Evolutionary conservation across 2,329 filamentous ascomycete species (phyloP), one percentile per base, ranked within the genome.

Genomic region (Diaporthe citrichinensis): DNA sequence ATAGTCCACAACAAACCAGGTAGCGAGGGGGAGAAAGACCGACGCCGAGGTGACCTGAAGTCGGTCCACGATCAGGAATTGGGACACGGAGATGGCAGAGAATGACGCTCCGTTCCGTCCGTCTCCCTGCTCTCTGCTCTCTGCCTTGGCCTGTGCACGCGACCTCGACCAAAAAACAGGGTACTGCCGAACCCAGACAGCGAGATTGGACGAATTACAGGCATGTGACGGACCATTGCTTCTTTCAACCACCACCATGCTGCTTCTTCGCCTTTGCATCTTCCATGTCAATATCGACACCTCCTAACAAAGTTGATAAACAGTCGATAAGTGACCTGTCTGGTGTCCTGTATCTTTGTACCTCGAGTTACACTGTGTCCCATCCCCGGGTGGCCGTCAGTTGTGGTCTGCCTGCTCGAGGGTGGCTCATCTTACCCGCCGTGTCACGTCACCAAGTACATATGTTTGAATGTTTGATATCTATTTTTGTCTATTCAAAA

Each of bases 101-200:
- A 55, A 69, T 69, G 49, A 69, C 49, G 65, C 65, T 69, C 65
- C 65, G 65, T 55, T 41, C 49, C 65, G 65, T 28, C 65, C 34
- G 65, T 28, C 31, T 49, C 31, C 39, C 23, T 25, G 15, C 20
- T 39, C 31, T 39, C 31, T 49, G 0, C 17, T n/a, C n/a, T 14
- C 31, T 59, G 25, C 34, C 36, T 20, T 71, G 75, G 75, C 75
- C 65, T 74, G 75, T 76, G 75, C 75, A 76, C 74, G 51, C 72
- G 72, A 74, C 67, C 62, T 71, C 34, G 12, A 17, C 55, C 15
- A 41, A 67, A 53, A 49, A 34, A n/a, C 34, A 72, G 55, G 51
- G 62, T 71, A 44, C 62, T 34, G 28, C 17, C 28, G 31, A 39
- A 49, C 28, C 62, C 23, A 25, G 46, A 25, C 62, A 25, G 44